Base-by-base conservation (phyloP, 1,284 basidiomycete genomes). In the Malassezia pachydermatis region DNA sequence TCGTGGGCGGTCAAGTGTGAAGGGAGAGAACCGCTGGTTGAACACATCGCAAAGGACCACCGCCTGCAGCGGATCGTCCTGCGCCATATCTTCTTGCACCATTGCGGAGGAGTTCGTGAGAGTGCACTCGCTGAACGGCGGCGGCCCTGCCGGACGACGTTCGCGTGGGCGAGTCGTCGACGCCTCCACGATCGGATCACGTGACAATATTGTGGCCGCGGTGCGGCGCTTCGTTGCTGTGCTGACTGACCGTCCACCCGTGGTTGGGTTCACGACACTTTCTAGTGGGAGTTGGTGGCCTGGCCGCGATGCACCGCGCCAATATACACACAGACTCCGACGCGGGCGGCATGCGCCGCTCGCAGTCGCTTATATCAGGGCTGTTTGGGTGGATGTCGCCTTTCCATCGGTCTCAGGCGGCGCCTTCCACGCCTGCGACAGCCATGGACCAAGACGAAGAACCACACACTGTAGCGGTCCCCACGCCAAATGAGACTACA, bases 41-140 rank as follows among this genome's bases (percentile, higher is more conserved):
- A 90, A 95, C 62, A 86, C 89, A 73, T 95, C 89, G 11, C 90
- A 88, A 35, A 95, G 81, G 43, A 95, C 81, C 50, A 95, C 85
- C 28, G 89, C 89, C 66, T 92, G 88, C 2, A 95, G 75, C 20
- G 62, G 63, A 23, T 63, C 60, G 34, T 70, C 67, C 24, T 69
- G 55, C 23, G 59, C 58, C n/a, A 60, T 54, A 22, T 67, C 65
- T n/a, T 60, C 59, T 16, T 60, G 43, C 25, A 33, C 44, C 44
- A 52, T 45, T n/a, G n/a, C 28, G 28, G 8, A 14, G 8, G 28
- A 14, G 8, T 14, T 9, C 28, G 28, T 29, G 28, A 29, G n/a
- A n/a, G n/a, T n/a, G n/a, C n/a, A n/a, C n/a, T n/a, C n/a, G 34
- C n/a, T 39, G 23, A 25, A n/a, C 37, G 24, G 19, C 3, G n/a